phyloP scores from a whole-genome alignment of 1,284 basidiomycete genomes.

The Leccinum insolens region DNA sequence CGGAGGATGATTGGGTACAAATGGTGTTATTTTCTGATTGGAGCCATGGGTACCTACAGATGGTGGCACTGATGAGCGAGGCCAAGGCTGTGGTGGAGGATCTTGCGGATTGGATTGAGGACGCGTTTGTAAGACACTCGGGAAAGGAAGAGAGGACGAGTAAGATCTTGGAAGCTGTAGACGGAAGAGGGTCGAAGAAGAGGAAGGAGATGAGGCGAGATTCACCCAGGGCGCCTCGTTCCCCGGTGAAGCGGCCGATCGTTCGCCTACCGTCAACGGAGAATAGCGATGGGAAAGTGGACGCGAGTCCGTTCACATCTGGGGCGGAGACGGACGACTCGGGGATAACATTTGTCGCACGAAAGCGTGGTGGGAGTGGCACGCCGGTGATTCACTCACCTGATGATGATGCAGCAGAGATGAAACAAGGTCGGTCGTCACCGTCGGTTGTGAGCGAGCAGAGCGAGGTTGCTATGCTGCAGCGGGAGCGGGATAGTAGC shows the following conservation, averaged over 20 bases:
- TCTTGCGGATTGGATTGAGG: conserved; percentile 91
- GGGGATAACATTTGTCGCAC: conserved; percentile 71
- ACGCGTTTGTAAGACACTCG: conserved; percentile 61
- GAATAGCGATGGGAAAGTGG: conserved; percentile 16
- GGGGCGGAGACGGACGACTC: conserved; percentile 69
- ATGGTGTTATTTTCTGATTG: conserved; percentile 90
- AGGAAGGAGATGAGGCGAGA: conserved; percentile 19
- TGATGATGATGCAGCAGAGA: conserved; percentile 23
- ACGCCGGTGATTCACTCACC: conserved; percentile 23
- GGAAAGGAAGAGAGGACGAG: conserved; percentile 24
- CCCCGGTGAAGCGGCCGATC: conserved; percentile 28
- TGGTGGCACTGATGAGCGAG: conserved; percentile 86
- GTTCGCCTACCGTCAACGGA: not conserved
- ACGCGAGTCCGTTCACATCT: conserved; percentile 38
- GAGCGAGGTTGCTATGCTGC: conserved; percentile 6
- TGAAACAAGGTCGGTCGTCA: conserved; percentile 26
- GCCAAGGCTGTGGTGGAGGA: conserved; percentile 83
- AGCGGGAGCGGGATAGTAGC: conserved; percentile 32
- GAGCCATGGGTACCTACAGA: conserved; percentile 95
- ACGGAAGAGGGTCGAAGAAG: conserved; percentile 19
- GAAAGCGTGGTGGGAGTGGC: conserved; percentile 41
- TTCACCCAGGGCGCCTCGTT: conserved; percentile 24
- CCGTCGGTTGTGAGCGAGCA: conserved; percentile 15
- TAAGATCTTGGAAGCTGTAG: conserved; percentile 18
- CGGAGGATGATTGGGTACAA: conserved; percentile 94